Evolutionary conservation across 768 basidiomycete species (phyloP).

Genomic region (Russula brevipes): DNA sequence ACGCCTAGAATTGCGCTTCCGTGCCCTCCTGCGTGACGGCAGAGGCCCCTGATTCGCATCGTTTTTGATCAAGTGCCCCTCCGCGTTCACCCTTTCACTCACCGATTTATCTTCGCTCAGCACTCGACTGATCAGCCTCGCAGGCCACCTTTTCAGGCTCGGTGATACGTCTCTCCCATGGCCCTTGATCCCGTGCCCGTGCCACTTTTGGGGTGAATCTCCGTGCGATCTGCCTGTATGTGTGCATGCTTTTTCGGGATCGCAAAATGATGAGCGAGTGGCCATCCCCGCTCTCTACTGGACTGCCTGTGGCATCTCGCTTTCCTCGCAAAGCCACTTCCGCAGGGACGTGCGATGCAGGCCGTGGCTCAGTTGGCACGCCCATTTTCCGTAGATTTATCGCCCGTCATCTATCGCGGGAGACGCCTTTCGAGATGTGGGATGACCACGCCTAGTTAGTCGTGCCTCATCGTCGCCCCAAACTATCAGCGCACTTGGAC

Average conservation of each 20-base stretch:
- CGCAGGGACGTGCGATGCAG: neutral
- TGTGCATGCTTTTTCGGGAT: constrained; percentile 1
- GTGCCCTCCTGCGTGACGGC: neutral
- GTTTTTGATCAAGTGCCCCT: neutral
- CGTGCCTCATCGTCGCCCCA: neutral
- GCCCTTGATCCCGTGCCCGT: neutral
- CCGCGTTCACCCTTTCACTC: neutral
- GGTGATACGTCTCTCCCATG: neutral
- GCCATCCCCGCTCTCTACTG: neutral
- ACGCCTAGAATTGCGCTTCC: neutral
- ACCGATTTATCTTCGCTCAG: constrained; percentile 2
- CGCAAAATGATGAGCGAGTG: neutral
- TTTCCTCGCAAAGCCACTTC: neutral
- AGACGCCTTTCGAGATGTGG: neutral
- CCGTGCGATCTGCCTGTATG: neutral
- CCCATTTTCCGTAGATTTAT: neutral
- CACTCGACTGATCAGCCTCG: constrained; percentile 3
- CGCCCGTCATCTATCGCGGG: neutral
- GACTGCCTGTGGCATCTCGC: neutral
- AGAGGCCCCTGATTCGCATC: constrained; percentile 11
- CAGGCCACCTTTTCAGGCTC: neutral
- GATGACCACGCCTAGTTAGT: neutral
- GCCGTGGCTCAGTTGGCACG: neutral
- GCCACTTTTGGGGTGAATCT: constrained; percentile 6
- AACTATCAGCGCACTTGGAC: neutral